Evolutionary conservation across 2,329 filamentous ascomycete species (phyloP).

Genomic region (Taxawa tesnikishii): DNA sequence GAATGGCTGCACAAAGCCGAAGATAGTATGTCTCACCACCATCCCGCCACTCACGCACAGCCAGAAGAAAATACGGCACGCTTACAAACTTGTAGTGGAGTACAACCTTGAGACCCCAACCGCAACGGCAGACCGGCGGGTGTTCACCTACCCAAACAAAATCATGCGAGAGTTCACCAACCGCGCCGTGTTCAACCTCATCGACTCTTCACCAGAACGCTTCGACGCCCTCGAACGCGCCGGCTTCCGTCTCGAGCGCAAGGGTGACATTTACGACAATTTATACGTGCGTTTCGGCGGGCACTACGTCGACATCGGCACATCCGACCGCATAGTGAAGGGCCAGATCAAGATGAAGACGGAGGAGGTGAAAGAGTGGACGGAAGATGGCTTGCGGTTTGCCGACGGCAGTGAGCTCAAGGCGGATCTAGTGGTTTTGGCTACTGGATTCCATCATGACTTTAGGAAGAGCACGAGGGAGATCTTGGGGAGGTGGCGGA

Average conservation of each 20-base stretch:
- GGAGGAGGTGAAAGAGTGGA: constrained; percentile 23
- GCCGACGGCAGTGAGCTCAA: constrained; percentile 28
- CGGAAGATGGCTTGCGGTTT: constrained; percentile 28
- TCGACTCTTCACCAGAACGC: constrained; percentile 21
- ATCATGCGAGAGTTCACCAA: constrained; percentile 20
- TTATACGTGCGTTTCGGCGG: constrained; percentile 32
- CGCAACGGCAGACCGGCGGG: constrained; percentile 11
- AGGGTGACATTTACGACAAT: constrained; percentile 23
- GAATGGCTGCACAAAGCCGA: constrained; percentile 12
- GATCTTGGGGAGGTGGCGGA: constrained; percentile 29
- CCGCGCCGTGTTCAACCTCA: constrained; percentile 13
- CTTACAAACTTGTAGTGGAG: constrained; percentile 3
- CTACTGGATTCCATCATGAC: constrained; percentile 33
- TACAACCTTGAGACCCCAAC: constrained; percentile 11
- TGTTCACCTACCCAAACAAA: constrained; percentile 16
- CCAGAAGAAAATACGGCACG: no score
- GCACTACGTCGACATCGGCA: constrained; percentile 37
- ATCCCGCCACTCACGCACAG: no score
- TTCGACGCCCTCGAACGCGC: constrained; percentile 28
- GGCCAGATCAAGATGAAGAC: constrained; percentile 34
- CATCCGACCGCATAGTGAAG: constrained; percentile 27
- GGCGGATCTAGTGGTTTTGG: constrained; percentile 35
- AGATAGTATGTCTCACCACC: constrained; percentile 4
- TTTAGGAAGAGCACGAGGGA: constrained; percentile 25
- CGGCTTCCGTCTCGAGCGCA: constrained; percentile 29